Evolutionary conservation across 768 basidiomycete species (phyloP).

Genomic region (Boletus bicolor): DNA sequence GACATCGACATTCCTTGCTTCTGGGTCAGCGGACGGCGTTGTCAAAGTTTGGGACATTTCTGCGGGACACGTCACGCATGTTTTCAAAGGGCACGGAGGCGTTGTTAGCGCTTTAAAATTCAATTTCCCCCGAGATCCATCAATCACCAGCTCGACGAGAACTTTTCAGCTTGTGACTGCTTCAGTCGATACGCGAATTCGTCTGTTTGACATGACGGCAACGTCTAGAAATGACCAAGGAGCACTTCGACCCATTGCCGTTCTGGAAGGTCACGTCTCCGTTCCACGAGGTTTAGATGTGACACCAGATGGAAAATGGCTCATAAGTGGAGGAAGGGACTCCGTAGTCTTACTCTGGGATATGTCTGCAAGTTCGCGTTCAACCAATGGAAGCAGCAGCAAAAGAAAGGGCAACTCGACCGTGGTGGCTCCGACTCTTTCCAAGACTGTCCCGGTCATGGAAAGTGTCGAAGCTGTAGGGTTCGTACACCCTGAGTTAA

Average conservation of each 20-base stretch:
- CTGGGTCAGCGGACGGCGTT: conserved; percentile 92
- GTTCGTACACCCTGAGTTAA: conserved; percentile 51
- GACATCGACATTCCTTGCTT: conserved; percentile 87
- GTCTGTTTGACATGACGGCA: conserved; percentile 85
- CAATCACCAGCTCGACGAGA: conserved; percentile 42
- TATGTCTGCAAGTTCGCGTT: conserved; percentile 34
- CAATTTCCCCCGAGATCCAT: conserved; percentile 67
- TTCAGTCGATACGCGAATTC: conserved; percentile 86
- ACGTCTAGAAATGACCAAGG: conserved; percentile 54
- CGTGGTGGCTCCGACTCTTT: conserved; percentile 52
- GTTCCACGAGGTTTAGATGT: conserved; percentile 91
- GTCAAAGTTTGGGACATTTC: conserved; percentile 96
- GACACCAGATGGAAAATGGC: conserved; percentile 81
- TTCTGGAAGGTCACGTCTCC: conserved; percentile 94
- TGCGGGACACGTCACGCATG: conserved; percentile 87
- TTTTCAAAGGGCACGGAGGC: conserved; percentile 97
- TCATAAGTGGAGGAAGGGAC: conserved; percentile 90
- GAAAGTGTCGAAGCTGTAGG: conserved; percentile 90
- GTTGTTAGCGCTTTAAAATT: conserved; percentile 90
- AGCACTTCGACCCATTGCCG: conserved; percentile 61
- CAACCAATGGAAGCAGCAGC: conserved; percentile 16
- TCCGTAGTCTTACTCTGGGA: conserved; percentile 95
- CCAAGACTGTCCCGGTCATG: conserved; percentile 77
- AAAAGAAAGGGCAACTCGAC: conserved; percentile 43
- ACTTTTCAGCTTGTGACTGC: conserved; percentile 85